Base-by-base conservation (phyloP, 2,329 filamentous ascomycete species). In the Dryadomyces quercus-mongolicae region DNA sequence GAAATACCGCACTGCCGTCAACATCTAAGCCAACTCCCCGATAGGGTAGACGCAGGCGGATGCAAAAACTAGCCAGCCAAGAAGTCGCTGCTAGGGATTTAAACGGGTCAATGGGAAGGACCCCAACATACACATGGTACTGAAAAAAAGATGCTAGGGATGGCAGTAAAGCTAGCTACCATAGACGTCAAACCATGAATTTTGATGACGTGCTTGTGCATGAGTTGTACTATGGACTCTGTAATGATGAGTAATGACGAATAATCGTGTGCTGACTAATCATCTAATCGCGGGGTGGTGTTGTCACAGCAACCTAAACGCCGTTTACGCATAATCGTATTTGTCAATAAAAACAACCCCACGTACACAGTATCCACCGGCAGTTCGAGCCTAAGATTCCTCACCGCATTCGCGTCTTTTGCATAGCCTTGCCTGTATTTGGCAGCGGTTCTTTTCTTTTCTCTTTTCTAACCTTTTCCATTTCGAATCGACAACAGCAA, bases 1-100 rank as follows among this genome's bases (percentile, higher is more conserved):
- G 68, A 90, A 89, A 69, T 98, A 97, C 88, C 87, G 92, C 77
- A 90, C 75, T 64, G 76, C 92, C 60, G 85, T 96, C 67, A 91
- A 88, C 78, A 73, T 96, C 74, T 95, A 88, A 83, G 20, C 15
- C 3, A 12, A 16, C 15, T 40, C 13, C 42, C 18, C 38, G 4
- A 42, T n/a, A 3, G 9, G 12, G 38, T 42, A 10, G 13, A 44
- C 12, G 42, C 12, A 44, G 42, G 18, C 38, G 38, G 38, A 42
- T 12, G 38, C 12, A 13, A 42, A 13, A 42, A 42, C 38, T n/a
- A n/a, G 16, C 5, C 38, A 42, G 16, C 12, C 12, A 42, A 42
- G n/a, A n/a, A 42, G 12, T 13, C 9, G 12, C 38, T n/a, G 38
- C 16, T 42, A n/a, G 12, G 38, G 38, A 42, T 15, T 3, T 31